Evolutionary conservation across 2,329 filamentous ascomycete genomes (phyloP).

Genomic region (Amesomyces nigricolor): DNA sequence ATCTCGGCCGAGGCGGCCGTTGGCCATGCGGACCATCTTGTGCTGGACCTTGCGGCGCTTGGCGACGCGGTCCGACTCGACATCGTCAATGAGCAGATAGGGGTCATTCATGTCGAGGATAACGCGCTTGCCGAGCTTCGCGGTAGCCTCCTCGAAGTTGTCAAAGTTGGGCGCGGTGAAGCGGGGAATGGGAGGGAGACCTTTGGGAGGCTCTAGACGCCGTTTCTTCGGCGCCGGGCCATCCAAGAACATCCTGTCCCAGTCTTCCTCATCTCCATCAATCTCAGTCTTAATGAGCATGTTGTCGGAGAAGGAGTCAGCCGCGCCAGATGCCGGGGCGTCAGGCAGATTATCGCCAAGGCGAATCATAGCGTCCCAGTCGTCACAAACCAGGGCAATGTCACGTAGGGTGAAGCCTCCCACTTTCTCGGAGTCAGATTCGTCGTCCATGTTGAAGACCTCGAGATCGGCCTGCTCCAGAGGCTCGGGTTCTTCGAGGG

Average conservation of each 20-base stretch:
- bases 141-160: constrained; percentile 69
- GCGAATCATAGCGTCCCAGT: constrained; percentile 68
- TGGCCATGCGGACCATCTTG: constrained; percentile 61
- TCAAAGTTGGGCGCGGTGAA: constrained; percentile 69
- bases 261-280: constrained; percentile 55
- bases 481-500: constrained; percentile 36
- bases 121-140: constrained; percentile 69
- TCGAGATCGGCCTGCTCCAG: constrained; percentile 41
- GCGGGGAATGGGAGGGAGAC: constrained; percentile 52
- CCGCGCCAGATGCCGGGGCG: constrained; percentile 4
- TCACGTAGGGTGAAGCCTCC: constrained; percentile 74
- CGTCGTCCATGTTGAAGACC: constrained; percentile 36
- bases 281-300: constrained; percentile 35
- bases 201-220: constrained; percentile 46
- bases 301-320: constrained; percentile 21
- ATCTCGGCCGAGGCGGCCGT: constrained; percentile 64
- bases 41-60: constrained; percentile 54
- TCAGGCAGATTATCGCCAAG: constrained; percentile 34
- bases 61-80: constrained; percentile 56
- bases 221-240: constrained; percentile 57
- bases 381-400: constrained; percentile 76
- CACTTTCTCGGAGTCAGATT: constrained; percentile 58
- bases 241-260: constrained; percentile 55
- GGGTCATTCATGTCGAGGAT: constrained; percentile 85
- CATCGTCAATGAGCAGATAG: constrained; percentile 74